Conservation (phyloP, 768 basidiomycete species). For the Suillus discolor region DNA sequence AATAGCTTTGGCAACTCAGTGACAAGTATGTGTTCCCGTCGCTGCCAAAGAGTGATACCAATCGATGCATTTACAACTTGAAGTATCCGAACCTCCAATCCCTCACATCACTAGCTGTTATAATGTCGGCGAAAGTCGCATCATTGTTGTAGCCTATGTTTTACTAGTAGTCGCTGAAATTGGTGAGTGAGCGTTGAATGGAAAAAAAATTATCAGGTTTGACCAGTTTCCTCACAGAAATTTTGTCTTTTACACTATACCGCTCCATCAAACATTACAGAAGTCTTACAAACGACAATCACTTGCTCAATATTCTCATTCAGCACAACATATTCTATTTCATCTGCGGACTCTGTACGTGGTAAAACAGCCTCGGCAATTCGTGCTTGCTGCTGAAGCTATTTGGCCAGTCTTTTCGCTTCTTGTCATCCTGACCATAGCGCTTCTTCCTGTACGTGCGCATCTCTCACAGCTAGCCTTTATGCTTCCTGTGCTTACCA, state of each 20-base stretch:
- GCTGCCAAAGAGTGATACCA: neutral
- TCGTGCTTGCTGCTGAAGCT: neutral
- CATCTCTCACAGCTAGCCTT: neutral
- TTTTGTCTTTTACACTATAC: conserved; percentile 5
- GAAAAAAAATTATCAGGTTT: neutral
- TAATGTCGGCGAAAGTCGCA: conserved; percentile 1
- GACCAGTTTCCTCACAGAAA: conserved; percentile 1
- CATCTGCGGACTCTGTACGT: conserved; percentile 6
- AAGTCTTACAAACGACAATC: neutral
- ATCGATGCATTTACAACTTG: neutral
- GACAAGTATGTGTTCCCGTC: neutral
- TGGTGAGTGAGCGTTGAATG: neutral
- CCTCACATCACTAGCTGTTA: conserved; percentile 8
- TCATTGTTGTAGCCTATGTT: neutral
- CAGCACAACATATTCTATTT: conserved; percentile 12
- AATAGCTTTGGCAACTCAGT: neutral
- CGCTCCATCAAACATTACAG: conserved; percentile 6
- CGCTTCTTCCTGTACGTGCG: neutral
- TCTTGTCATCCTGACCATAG: conserved; percentile 1
- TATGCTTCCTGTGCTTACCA: neutral
- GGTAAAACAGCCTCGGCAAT: neutral
- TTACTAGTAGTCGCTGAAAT: neutral
- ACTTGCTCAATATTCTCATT: neutral
- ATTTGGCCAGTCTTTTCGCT: conserved; percentile 5
- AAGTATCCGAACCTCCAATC: neutral